These are phyloP conservation scores for Parietichytrium sp. DNA, from an alignment of 108 stramenopile genomes.

Conservation along the genomic window DNA sequence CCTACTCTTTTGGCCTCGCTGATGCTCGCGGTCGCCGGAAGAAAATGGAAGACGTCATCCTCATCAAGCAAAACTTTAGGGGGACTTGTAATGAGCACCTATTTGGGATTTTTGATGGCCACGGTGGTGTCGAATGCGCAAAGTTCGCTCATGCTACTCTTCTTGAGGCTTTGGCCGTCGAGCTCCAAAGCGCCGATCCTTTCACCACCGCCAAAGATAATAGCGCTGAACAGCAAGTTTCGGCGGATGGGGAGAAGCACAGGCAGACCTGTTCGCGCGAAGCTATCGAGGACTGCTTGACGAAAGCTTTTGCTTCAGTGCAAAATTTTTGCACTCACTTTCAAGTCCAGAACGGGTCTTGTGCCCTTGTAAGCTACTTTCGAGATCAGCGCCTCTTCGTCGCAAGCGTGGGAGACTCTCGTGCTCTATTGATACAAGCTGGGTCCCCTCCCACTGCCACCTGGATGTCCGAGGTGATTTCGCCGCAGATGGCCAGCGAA, in stretches of 20 bases:
- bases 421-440: slow-evolving; percentile 79
- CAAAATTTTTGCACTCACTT: not conserved
- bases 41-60: slow-evolving; percentile 6
- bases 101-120: slow-evolving; percentile 90
- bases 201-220: not conserved
- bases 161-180: not conserved
- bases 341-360: not conserved
- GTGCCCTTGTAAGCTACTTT: not conserved
- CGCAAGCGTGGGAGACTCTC: slow-evolving; percentile 94
- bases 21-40: not conserved
- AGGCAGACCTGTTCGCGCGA: no score
- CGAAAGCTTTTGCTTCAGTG: not conserved
- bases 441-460: slow-evolving; percentile 66
- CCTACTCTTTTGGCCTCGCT: slow-evolving; percentile 15
- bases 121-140: slow-evolving; percentile 79
- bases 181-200: slow-evolving; percentile 7
- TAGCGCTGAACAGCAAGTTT: no score
- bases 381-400: slow-evolving; percentile 56
- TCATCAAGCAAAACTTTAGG: not conserved
- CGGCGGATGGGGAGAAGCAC: no score
- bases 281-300: not conserved
- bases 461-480: slow-evolving; percentile 78
- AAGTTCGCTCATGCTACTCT: not conserved
- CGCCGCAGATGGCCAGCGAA: slow-evolving; percentile 66
- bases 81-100: not conserved